Conservation (phyloP, 192 early-diverging fungal species). For the Coemansia sp. region DNA sequence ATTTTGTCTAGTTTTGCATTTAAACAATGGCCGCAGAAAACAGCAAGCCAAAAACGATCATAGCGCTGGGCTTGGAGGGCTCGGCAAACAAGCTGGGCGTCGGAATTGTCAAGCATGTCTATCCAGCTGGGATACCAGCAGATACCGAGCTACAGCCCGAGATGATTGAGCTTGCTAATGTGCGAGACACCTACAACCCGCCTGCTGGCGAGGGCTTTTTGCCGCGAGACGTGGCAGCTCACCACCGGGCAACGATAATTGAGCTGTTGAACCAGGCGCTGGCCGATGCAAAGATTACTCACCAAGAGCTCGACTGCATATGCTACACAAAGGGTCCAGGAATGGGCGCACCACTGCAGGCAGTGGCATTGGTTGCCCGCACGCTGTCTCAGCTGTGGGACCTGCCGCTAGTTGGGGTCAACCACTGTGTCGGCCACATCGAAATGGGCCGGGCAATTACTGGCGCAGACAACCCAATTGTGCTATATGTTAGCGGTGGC, state of each 20-base stretch:
- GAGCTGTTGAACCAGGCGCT: slow-evolving; percentile 75
- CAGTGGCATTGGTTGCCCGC: slow-evolving; percentile 88
- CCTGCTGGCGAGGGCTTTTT: slow-evolving; percentile 95
- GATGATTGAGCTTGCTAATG: slow-evolving; percentile 76
- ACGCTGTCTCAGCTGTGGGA: slow-evolving; percentile 90
- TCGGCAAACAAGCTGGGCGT: slow-evolving; percentile 98
- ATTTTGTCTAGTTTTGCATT: not conserved
- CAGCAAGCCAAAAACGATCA: slow-evolving; percentile 45
- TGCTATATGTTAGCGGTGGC: slow-evolving; percentile 96
- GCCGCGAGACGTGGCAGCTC: slow-evolving; percentile 89
- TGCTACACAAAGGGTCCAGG: slow-evolving; percentile 99
- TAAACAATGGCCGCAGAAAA: not conserved
- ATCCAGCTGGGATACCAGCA: slow-evolving; percentile 27
- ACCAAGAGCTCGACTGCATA: slow-evolving; percentile 81
- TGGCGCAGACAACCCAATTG: slow-evolving; percentile 88
- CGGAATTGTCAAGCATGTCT: slow-evolving; percentile 82
- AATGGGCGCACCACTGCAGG: slow-evolving; percentile 93
- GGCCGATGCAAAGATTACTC: slow-evolving; percentile 68
- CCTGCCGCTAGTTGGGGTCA: slow-evolving; percentile 90
- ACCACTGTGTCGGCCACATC: slow-evolving; percentile 98
- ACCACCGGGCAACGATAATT: slow-evolving; percentile 81
- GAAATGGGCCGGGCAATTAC: slow-evolving; percentile 99
- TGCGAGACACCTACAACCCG: slow-evolving; percentile 92
- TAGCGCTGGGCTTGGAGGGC: slow-evolving; percentile 80
- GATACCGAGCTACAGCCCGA: slow-evolving; percentile 57